A percentile compares a stretch with the other conserved stretches of the same genome.
Evolutionary conservation across 2,329 filamentous ascomycete genomes (phyloP).

Genomic region (Fusarium caatingaense): DNA sequence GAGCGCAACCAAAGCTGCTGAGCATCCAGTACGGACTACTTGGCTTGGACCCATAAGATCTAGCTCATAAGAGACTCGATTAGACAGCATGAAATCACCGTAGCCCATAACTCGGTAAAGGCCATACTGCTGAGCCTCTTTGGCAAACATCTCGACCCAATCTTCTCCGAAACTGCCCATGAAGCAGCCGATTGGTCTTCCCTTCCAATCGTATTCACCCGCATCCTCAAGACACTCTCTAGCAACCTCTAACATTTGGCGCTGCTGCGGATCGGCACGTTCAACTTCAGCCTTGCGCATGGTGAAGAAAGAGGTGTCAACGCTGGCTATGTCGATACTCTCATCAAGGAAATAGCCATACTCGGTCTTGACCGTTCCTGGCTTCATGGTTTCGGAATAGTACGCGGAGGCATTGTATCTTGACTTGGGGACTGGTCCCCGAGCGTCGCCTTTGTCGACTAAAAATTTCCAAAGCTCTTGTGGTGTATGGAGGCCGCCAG

Average conservation of each 20-base stretch:
- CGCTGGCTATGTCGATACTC: background rate
- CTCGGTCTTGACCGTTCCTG: background rate
- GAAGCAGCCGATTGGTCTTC: background rate
- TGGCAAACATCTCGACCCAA: constrained; percentile 5
- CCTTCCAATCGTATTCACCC: constrained; percentile 5
- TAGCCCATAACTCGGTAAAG: constrained; percentile 1
- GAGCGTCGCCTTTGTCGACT: background rate
- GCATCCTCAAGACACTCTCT: constrained; percentile 5
- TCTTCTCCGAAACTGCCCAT: constrained; percentile 11
- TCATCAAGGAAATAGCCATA: constrained; percentile 12
- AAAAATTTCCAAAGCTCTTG: constrained; percentile 1
- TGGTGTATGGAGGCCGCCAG: background rate
- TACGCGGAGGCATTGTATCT: background rate
- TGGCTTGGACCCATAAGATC: constrained; percentile 3
- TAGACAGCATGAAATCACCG: constrained; percentile 10
- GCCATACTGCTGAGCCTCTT: constrained; percentile 1
- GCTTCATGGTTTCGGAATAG: background rate
- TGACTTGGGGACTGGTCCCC: background rate
- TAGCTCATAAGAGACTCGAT: constrained; percentile 8
- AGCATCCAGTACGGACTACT: constrained; percentile 23
- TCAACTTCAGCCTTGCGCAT: constrained; percentile 8
- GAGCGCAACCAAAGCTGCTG: constrained; percentile 16
- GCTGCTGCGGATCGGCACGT: constrained; percentile 3
- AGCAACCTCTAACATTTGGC: background rate
- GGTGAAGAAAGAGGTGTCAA: constrained; percentile 1